Evolutionary conservation across 495 filamentous ascomycete genomes (phyloP).

Genomic region (Penicillium flavigenum): DNA sequence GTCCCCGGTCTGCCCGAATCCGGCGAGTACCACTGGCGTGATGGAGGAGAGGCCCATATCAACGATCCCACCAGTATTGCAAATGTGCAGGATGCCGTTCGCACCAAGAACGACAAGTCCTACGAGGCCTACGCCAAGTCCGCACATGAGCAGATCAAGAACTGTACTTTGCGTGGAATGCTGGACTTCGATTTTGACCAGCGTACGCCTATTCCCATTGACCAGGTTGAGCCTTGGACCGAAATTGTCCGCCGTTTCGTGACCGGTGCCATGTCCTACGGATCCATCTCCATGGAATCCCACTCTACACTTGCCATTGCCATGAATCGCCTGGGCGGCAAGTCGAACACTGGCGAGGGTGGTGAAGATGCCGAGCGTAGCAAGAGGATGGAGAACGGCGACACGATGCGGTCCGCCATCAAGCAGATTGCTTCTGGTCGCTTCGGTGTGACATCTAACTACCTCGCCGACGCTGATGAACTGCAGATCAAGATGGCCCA

Average conservation of each 20-base stretch:
- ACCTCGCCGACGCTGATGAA: conserved; percentile 97
- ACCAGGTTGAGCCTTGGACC: conserved; percentile 98
- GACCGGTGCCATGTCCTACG: conserved; percentile 99
- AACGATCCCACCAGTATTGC: conserved; percentile 96
- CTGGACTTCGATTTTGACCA: conserved; percentile 98
- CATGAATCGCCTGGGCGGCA: conserved; percentile 97
- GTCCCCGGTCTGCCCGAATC: conserved; percentile 88
- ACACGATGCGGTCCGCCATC: conserved; percentile 98
- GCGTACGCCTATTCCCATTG: conserved; percentile 81
- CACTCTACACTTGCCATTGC: conserved; percentile 96
- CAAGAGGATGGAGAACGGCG: conserved; percentile 81
- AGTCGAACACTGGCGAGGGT: conserved; percentile 99
- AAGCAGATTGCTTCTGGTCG: conserved; percentile 98
- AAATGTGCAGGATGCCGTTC: conserved; percentile 97
- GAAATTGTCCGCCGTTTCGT: conserved; percentile 97
- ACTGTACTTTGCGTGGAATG: conserved; percentile 93
- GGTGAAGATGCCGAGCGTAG: conserved; percentile 96
- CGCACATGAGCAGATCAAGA: conserved; percentile 97
- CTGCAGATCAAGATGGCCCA: conserved; percentile 99
- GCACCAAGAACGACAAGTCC: conserved; percentile 98
- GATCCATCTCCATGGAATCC: conserved; percentile 98
- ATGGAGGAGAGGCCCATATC: conserved; percentile 96
- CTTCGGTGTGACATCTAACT: conserved; percentile 97
- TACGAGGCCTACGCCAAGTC: conserved; percentile 96
- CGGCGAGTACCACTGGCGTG: conserved; percentile 99